Percentiles rank a stretch among this genome's conserved stretches.
Conservation (phyloP, 768 basidiomycete species). For the Lentinus brumalis region DNA sequence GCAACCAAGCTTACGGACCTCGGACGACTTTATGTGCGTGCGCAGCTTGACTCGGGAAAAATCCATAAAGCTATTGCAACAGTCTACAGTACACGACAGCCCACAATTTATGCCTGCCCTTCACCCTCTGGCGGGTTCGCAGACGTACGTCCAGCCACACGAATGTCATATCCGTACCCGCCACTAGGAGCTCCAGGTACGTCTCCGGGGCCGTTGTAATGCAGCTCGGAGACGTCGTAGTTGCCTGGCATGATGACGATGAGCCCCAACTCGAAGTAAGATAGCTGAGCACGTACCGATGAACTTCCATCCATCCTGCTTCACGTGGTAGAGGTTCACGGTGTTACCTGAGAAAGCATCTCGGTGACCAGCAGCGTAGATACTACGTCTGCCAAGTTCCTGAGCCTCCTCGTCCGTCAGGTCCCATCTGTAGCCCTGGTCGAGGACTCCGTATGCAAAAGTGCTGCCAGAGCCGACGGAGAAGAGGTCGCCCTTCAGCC, state of each 20-base stretch:
- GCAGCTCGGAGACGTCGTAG: conserved; percentile 88
- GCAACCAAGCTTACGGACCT: not conserved
- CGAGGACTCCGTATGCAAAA: conserved; percentile 98
- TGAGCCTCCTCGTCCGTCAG: conserved; percentile 90
- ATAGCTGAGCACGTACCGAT: conserved; percentile 62
- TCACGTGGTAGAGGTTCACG: conserved; percentile 94
- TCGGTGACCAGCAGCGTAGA: conserved; percentile 96
- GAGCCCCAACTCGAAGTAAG: not conserved
- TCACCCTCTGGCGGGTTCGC: conserved; percentile 44
- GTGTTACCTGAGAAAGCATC: conserved; percentile 97
- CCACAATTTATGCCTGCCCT: conserved; percentile 23
- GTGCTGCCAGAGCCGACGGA: conserved; percentile 98
- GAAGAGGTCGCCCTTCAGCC: conserved; percentile 96
- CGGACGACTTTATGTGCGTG: not conserved
- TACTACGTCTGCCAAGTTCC: conserved; percentile 90
- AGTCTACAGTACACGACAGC: conserved; percentile 22
- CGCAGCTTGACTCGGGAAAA: not conserved
- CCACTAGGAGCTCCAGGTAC: conserved; percentile 60
- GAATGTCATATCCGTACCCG: conserved; percentile 82
- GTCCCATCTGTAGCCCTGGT: conserved; percentile 95
- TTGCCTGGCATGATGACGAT: conserved; percentile 56
- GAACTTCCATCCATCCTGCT: conserved; percentile 94
- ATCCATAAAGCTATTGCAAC: conserved; percentile 11
- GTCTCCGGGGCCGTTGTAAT: conserved; percentile 85
- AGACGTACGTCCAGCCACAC: conserved; percentile 59